phyloP scores from a whole-genome alignment of 2,329 filamentous ascomycete genomes.

The Didymella sp. region DNA sequence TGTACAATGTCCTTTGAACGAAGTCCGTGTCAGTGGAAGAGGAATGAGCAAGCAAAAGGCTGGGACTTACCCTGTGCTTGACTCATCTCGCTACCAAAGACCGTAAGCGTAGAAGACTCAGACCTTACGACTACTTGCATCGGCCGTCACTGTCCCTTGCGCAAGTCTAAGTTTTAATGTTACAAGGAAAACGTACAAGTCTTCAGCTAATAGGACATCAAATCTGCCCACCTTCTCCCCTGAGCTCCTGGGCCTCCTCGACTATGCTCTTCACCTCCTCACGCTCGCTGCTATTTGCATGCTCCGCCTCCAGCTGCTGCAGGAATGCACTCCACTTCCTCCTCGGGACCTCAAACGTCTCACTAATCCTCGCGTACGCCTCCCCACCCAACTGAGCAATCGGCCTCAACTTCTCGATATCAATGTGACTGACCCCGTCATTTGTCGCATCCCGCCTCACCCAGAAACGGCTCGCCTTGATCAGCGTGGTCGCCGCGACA shows the following conservation, averaged over 20 bases:
- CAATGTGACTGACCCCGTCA: constrained; percentile 72
- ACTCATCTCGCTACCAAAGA: neutral
- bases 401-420: constrained; percentile 73
- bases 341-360: constrained; percentile 16
- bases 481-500: too few relatives aligned
- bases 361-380: constrained; percentile 64
- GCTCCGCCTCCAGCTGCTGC: neutral
- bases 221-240: neutral
- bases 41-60: too few relatives aligned
- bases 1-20: too few relatives aligned
- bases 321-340: neutral
- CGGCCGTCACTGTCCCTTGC: too few relatives aligned
- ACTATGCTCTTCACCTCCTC: neutral
- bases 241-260: neutral
- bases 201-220: neutral
- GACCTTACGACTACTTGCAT: neutral
- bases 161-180: neutral
- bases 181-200: neutral
- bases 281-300: neutral
- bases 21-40: too few relatives aligned
- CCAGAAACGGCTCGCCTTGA: constrained; percentile 85
- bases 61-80: neutral
- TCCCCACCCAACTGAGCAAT: constrained; percentile 81
- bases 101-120: neutral
- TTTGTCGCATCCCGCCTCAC: constrained; percentile 83